A percentile compares a stretch with the other conserved stretches of the same genome.
Evolutionary conservation across 257 asterid genomes (phyloP).

Genomic region (Petunia secreta): DNA sequence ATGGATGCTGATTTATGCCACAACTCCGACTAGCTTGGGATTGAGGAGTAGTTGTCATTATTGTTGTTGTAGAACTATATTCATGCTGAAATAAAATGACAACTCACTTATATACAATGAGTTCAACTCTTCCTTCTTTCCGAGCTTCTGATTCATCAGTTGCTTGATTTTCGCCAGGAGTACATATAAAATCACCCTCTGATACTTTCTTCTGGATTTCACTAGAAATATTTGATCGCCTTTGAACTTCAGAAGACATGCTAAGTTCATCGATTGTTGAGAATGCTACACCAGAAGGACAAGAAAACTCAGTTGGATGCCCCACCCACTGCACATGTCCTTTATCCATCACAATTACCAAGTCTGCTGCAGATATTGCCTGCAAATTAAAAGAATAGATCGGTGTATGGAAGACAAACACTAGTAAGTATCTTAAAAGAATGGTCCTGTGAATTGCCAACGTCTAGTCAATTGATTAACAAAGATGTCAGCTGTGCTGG

Average conservation of each 20-base stretch:
- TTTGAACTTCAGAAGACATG: slow-evolving; percentile 44
- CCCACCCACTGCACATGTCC: slow-evolving; percentile 84
- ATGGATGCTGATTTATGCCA: neutral
- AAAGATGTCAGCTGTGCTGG: slow-evolving; percentile 11
- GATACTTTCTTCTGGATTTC: slow-evolving; percentile 41
- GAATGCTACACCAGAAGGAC: slow-evolving; percentile 56
- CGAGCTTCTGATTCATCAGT: slow-evolving; percentile 65
- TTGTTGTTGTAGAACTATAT: neutral
- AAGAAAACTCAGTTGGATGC: slow-evolving; percentile 59
- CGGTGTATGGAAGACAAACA: neutral
- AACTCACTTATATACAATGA: slow-evolving; percentile 78
- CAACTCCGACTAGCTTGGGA: neutral
- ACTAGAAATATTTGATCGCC: slow-evolving; percentile 33
- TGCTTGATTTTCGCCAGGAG: slow-evolving; percentile 52
- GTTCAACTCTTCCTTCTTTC: slow-evolving; percentile 90
- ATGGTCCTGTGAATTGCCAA: neutral
- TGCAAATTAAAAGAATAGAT: slow-evolving; percentile 36
- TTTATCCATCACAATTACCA: slow-evolving; percentile 83
- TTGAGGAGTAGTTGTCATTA: neutral
- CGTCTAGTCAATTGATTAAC: neutral
- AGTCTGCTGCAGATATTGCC: slow-evolving; percentile 82
- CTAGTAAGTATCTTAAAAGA: slow-evolving; percentile 11
- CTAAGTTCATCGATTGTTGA: slow-evolving; percentile 54
- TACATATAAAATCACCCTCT: slow-evolving; percentile 47
- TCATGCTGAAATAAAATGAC: neutral